Evolutionary conservation across 1,284 basidiomycete genomes (phyloP), one percentile per base, ranked within the genome.

Genomic region (Vanrija sp.): DNA sequence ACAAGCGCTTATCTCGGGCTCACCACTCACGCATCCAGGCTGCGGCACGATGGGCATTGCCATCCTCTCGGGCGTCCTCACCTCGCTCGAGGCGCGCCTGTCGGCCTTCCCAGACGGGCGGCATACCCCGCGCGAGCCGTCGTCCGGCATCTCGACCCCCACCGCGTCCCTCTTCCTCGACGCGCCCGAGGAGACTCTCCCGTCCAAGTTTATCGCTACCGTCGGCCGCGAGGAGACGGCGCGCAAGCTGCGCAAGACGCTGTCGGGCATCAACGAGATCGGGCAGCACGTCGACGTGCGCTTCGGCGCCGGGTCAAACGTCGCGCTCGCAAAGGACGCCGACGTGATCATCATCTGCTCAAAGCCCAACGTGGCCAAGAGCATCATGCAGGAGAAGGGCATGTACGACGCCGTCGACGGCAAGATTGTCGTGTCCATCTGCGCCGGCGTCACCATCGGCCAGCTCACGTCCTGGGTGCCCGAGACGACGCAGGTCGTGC

Each of bases 41-140:
- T 98, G 96, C 77, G 96, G 96, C 54, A 98, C 96, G 7, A 98
- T 99, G 96, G 96, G 96, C 53, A 79, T 98, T 61, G 93, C 96
- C 56, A 84, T 99, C 71, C 83, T 96, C 45, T 96, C 94, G 25
- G 96, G 74, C 35, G 72, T 74, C 44, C 62, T 77, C 47, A 54
- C 66, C 31, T 65, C 76, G 20, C 61, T 77, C 53, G 64, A 75
- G 60, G 25, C 67, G 47, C 59, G 72, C 64, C 49, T 73, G 31
- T 61, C 62, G 43, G 49, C 57, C 38, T 53, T 43, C 51, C 51
- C 56, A 31, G 45, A 55, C 38, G 51, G 50, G 16, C 49, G 55
- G 52, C 51, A 37, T 41, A 44, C 55, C 22, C 51, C 52, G 39
- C 51, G 51, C 72, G 86, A 86, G 12, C 87, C 91, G 71, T 88